Conservation (phyloP, 345 rosid genomes). For the Angophora floribunda region DNA sequence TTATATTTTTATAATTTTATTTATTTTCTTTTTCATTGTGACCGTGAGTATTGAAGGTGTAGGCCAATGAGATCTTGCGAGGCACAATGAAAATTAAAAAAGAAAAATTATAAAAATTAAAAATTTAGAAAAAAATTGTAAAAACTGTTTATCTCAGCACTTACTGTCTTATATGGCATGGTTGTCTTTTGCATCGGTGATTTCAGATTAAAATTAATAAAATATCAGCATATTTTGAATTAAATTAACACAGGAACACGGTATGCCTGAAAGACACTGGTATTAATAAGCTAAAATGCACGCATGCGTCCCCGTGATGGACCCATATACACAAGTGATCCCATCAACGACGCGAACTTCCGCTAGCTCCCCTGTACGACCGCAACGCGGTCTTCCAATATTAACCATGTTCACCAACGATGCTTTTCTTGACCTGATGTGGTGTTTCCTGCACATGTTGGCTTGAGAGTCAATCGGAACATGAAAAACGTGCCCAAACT, state of each 20-base stretch:
- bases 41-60: not conserved
- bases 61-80: no score
- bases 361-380: not conserved
- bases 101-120: no score
- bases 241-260: no score
- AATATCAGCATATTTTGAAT: no score
- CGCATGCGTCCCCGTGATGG: not conserved
- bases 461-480: not conserved
- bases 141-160: no score
- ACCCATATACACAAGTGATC: not conserved
- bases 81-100: no score
- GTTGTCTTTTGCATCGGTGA: no score
- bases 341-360: not conserved
- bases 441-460: not conserved
- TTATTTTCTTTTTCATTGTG: not conserved
- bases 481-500: not conserved
- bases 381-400: not conserved
- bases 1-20: no score
- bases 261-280: accelerated
- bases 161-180: accelerated
- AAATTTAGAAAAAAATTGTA: not conserved
- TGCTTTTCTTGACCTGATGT: not conserved
- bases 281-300: not conserved
- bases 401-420: not conserved
- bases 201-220: no score